These are phyloP conservation scores for Fusarium buxicola DNA, from an alignment of 2,329 filamentous ascomycete species.

Conservation along the genomic window DNA sequence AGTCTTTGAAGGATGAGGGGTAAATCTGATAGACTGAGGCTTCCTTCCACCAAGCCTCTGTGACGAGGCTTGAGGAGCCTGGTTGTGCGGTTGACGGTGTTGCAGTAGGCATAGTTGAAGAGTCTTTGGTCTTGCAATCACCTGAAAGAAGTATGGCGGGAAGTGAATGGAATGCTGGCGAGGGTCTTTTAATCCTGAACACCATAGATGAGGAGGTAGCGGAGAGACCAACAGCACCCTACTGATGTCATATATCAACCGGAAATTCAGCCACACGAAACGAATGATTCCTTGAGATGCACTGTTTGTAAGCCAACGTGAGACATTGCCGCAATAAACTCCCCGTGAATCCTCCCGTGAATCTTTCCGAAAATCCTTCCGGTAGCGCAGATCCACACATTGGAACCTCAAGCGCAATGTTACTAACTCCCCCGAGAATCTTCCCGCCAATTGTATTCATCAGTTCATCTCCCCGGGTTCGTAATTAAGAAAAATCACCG, in stretches of 20 bases:
- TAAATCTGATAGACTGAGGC: conserved; percentile 60
- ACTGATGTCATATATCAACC: background rate
- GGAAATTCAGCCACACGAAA: background rate
- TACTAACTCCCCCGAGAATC: background rate
- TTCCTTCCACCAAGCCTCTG: conserved; percentile 65
- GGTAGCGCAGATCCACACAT: background rate
- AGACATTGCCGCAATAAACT: background rate
- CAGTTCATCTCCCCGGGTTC: background rate
- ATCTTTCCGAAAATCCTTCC: conserved; percentile 17
- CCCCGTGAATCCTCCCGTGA: conserved; percentile 5
- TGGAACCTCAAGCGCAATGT: background rate
- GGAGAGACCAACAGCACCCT: too few species aligned
- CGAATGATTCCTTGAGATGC: conserved; percentile 7
- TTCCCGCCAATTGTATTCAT: background rate
- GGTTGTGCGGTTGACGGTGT: background rate
- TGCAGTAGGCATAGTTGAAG: conserved; percentile 7
- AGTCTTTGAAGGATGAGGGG: conserved; percentile 66
- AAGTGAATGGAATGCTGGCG: background rate
- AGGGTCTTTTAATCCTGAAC: conserved; percentile 1
- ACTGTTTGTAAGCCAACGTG: background rate
- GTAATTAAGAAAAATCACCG: conserved; percentile 6
- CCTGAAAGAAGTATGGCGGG: background rate
- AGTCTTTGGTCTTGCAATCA: background rate
- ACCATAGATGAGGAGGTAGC: background rate
- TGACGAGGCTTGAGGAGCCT: background rate